These are phyloP conservation scores for Chrysanthemum lavandulifolium DNA, from an alignment of 129 eudicot species.

Conservation along the genomic window DNA sequence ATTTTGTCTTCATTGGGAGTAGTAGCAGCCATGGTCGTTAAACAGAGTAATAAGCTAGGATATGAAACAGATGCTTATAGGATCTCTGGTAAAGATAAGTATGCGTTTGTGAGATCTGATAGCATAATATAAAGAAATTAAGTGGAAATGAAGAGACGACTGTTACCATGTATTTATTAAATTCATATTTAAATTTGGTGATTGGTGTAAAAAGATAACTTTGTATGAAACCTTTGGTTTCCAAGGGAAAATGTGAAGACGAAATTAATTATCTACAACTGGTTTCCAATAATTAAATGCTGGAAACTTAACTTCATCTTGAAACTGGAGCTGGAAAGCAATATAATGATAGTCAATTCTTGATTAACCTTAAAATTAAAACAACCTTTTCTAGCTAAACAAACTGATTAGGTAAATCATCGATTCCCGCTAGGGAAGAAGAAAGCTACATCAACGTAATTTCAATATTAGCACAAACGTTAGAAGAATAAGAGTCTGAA, in stretches of 20 bases:
- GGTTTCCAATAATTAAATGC: too few species aligned
- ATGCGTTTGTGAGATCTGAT: not conserved
- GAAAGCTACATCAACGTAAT: too few species aligned
- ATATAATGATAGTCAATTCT: too few species aligned
- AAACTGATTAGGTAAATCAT: too few species aligned
- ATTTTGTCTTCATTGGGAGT: not conserved
- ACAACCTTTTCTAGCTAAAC: too few species aligned
- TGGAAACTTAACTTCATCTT: too few species aligned
- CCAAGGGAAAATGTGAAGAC: not conserved
- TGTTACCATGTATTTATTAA: not conserved
- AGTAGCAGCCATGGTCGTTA: constrained; percentile 1
- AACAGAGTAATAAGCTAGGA: not conserved
- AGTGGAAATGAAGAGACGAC: not conserved
- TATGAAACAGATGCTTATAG: not conserved
- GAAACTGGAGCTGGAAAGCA: too few species aligned
- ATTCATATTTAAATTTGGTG: not conserved
- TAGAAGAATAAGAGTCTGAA: too few species aligned
- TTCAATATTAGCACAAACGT: too few species aligned
- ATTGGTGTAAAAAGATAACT: not conserved
- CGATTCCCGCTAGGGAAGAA: too few species aligned
- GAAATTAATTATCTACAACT: too few species aligned
- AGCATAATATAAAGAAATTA: not conserved
- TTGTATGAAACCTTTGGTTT: not conserved
- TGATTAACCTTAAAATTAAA: too few species aligned
- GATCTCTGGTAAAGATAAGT: not conserved